Base-by-base conservation (phyloP, 352 stramenopile species). In the Globisporangium rhizosaccharum region DNA sequence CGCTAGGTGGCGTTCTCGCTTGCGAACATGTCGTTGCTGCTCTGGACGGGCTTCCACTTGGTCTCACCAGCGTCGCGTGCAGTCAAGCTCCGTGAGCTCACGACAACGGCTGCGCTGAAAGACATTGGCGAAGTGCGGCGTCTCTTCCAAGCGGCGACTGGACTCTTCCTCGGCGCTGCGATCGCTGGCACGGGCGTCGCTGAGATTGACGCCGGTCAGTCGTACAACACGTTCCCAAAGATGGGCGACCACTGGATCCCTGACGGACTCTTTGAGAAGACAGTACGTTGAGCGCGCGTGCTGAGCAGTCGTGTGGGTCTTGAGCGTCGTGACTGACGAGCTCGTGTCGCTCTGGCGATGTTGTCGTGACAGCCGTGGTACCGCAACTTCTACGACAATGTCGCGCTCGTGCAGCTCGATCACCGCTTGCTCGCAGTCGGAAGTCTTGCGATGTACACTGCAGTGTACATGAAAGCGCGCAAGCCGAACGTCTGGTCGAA, bases 181-280 rank as follows among this genome's bases (percentile, higher is more conserved):
- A 57, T 76, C 10, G 75, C 72, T 1, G 77, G 80, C 0, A 76
- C 77, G 2, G 49, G 82, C 0, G 96, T 99, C 2, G 96, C 96
- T 1, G 94, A 96, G 42, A 98, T 98, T 66, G 96, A 98, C 70
- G 96, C 92, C 0, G 97, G 97, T n/a, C 82, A 85, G 17, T 94
- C 94, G n/a, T 99, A 97, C 85, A 98, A 99, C 69, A 97, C 85
- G 48, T 99, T 94, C 53, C 96, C 96, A 18, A 93, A 94, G 59
- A 98, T 98, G 92, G 71, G 74, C 46, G 79, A 85, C 20, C 72
- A 73, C 28, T 97, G 88, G 88, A 90, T 99, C 53, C 96, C 96
- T 10, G 62, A 79, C 15, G 76, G 76, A 0, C 53, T 89, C 20
- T 82, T 89, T 51, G 79, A 86, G 8, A 68, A 79, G 15, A 73